Conservation (phyloP, 345 rosid species). For the Erodium maritimum region DNA sequence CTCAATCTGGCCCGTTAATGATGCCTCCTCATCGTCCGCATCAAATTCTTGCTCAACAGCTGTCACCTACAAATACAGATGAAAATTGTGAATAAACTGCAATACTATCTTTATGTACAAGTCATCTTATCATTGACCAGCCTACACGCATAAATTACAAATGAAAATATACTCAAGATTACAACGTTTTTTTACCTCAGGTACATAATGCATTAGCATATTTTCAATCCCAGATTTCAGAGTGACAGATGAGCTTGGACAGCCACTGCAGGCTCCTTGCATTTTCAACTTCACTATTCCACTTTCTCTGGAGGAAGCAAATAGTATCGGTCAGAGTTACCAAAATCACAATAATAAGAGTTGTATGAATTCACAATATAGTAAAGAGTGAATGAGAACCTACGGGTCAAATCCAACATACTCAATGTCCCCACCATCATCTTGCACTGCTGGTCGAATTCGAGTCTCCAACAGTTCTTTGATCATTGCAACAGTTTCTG, state of each 20-base stretch:
- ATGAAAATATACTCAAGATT: neutral
- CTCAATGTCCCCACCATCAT: conserved; percentile 96
- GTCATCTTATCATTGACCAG: neutral
- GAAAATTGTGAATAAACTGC: conserved; percentile 4
- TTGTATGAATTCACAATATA: neutral
- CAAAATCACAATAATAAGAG: neutral
- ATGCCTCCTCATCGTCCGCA: conserved; percentile 43
- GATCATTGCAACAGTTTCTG: conserved; percentile 95
- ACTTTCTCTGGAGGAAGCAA: conserved; percentile 48
- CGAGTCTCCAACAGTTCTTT: conserved; percentile 95
- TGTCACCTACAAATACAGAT: conserved; percentile 46
- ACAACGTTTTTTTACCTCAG: conserved; percentile 60
- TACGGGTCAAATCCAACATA: conserved; percentile 78
- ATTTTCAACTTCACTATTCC: conserved; percentile 80
- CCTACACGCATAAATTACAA: neutral
- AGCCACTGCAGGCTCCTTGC: conserved; percentile 99
- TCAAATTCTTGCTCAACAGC: conserved; percentile 86
- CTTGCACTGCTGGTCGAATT: conserved; percentile 94
- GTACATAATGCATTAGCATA: conserved; percentile 96
- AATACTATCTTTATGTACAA: neutral
- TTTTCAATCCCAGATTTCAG: conserved; percentile 95
- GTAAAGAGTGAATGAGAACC: conserved; percentile 16
- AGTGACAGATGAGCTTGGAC: conserved; percentile 96
- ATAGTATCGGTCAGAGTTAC: neutral
- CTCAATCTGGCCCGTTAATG: conserved; percentile 42